A percentile compares a stretch with the other conserved stretches of the same genome.
Conservation (phyloP, 257 asterid species). For the Coffea canephora region DNA sequence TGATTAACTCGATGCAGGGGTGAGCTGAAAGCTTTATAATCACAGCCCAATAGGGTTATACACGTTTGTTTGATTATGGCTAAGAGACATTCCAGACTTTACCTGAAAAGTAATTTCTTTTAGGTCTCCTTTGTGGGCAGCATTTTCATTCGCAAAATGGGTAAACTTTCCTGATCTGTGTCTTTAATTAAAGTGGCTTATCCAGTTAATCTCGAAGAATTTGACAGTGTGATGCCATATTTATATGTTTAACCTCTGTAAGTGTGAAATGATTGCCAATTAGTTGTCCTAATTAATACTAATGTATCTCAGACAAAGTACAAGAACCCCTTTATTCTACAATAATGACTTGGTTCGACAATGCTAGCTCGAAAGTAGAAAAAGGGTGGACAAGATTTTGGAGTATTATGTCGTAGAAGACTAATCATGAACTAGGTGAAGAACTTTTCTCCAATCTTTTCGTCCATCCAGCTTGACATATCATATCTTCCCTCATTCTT, state of each 20-base stretch:
- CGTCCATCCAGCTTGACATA: not conserved
- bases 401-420: not conserved
- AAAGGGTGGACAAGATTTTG: not conserved
- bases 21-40: conserved; percentile 38
- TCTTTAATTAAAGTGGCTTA: conserved; percentile 24
- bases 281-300: conserved; percentile 8
- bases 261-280: conserved; percentile 37
- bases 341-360: not conserved
- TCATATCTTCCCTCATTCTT: not conserved
- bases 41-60: conserved; percentile 20
- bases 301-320: conserved; percentile 12
- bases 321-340: conserved; percentile 1
- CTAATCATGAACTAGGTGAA: not conserved
- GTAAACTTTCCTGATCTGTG: conserved; percentile 43
- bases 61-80: conserved; percentile 19
- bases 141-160: conserved; percentile 53
- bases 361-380: not conserved
- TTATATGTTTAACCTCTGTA: conserved; percentile 19
- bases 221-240: not conserved
- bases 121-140: conserved; percentile 74
- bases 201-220: conserved; percentile 2
- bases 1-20: not conserved
- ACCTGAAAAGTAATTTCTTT: conserved; percentile 40
- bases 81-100: conserved; percentile 39
- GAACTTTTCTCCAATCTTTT: no score